Evolutionary conservation across 2,329 filamentous ascomycete genomes (phyloP).

Genomic region (Diaporthe citrichinensis): DNA sequence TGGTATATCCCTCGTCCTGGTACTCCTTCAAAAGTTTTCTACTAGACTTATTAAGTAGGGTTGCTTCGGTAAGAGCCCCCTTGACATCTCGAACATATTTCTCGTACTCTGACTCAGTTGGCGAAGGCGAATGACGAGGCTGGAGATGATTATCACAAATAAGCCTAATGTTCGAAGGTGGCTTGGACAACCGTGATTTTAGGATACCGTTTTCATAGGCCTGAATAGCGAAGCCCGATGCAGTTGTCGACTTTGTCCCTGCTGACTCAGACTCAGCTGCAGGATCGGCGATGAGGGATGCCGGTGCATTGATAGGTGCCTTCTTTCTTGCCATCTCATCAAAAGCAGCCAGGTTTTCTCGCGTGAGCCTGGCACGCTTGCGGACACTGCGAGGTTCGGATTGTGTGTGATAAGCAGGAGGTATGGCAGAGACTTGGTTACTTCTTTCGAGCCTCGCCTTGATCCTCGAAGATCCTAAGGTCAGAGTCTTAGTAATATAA

Average conservation of each 20-base stretch:
- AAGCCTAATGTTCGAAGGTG: not conserved
- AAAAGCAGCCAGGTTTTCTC: not conserved
- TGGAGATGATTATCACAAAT: not conserved
- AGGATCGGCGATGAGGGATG: not conserved
- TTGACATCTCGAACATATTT: not conserved
- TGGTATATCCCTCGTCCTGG: not conserved
- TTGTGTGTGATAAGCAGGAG: not conserved
- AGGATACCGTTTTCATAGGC: not conserved
- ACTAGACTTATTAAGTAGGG: not conserved
- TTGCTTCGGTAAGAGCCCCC: not conserved
- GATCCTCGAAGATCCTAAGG: not conserved
- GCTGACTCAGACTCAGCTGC: not conserved
- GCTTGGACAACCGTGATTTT: not conserved
- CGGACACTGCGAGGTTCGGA: not conserved
- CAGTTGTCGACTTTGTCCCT: not conserved
- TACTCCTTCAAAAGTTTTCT: not conserved
- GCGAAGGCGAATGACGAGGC: not conserved
- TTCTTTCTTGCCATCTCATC: not conserved
- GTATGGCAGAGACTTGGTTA: constrained; percentile 38
- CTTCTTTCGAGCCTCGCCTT: not conserved
- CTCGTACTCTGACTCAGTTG: not conserved
- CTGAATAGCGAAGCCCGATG: not conserved
- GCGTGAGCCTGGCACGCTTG: not conserved
- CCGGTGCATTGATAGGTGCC: not conserved
- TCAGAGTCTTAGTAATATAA: not conserved